These are phyloP conservation scores for Diutina neorugosa DNA, from an alignment of 1,139 yeast genomes.

Conservation along the genomic window DNA sequence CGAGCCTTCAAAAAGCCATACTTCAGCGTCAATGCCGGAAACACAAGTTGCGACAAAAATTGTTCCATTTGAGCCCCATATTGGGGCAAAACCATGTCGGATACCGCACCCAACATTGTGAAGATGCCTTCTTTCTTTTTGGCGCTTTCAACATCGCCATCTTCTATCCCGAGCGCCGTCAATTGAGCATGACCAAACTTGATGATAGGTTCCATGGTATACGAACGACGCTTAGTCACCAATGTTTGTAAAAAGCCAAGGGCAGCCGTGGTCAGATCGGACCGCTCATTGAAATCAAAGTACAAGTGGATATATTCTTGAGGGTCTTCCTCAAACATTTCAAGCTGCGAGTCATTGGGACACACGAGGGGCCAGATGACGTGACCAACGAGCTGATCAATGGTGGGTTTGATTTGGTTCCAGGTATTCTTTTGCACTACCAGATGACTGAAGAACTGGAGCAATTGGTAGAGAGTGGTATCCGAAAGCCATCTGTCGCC, in stretches of 20 bases:
- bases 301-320: slow-evolving; percentile 78
- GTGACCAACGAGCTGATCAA: slow-evolving; percentile 51
- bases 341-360: slow-evolving; percentile 60
- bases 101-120: slow-evolving; percentile 64
- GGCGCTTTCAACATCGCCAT: slow-evolving; percentile 46
- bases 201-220: slow-evolving; percentile 52
- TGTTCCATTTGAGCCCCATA: slow-evolving; percentile 54
- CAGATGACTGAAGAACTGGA: slow-evolving; percentile 62
- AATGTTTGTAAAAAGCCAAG: slow-evolving; percentile 50
- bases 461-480: slow-evolving; percentile 52
- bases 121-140: slow-evolving; percentile 70
- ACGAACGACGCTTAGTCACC: slow-evolving; percentile 51
- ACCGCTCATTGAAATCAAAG: slow-evolving; percentile 54
- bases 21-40: slow-evolving; percentile 59
- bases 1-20: slow-evolving; percentile 74
- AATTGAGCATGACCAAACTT: slow-evolving; percentile 53
- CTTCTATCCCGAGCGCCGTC: slow-evolving; percentile 16
- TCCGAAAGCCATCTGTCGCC: slow-evolving; percentile 58
- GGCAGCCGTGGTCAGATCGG: slow-evolving; percentile 60
- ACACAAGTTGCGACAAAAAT: slow-evolving; percentile 49
- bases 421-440: slow-evolving; percentile 60
- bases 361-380: slow-evolving; percentile 71
- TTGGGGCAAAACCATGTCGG: slow-evolving; percentile 43
- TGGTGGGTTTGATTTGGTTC: slow-evolving; percentile 59
- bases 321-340: slow-evolving; percentile 79